Base-by-base conservation (phyloP, 306 rosid species). In the Quercus berberidifolia region DNA sequence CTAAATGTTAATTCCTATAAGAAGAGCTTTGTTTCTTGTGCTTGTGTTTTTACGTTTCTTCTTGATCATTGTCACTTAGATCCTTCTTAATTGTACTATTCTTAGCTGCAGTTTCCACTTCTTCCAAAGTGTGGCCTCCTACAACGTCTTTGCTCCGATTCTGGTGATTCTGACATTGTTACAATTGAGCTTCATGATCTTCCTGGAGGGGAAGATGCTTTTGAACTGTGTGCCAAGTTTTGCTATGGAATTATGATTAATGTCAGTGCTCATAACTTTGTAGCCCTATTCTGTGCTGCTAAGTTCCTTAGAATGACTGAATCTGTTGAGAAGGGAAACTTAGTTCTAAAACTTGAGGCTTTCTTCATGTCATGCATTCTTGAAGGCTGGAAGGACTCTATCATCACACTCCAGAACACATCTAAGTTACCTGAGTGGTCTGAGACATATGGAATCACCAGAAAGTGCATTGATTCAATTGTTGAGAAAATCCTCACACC, bases 341-440 rank as follows among this genome's bases (percentile, higher is more conserved):
- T 93, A 46, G 83, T 89, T 3, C 73, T 86, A 10, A 95, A 95
- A 83, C 99, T 95, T 3, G 97, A 95, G 77, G 83, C 98, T 56
- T 95, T 95, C 91, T 87, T 95, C 81, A 69, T 81, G 83, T 91
- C 97, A 3, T 93, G 99, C 85, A 87, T 95, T 76, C 94, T 95
- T 17, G 89, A 85, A 64, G 99, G 98, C 35, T 95, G 99, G 99
- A 95, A 95, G 71, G 99, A 95, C 85, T 90, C 98, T 56, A 87
- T 95, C 69, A 79, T 78, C 18, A 74, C 98, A 13, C 83, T 95
- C 7, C 91, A 87, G 80, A 79, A 89, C 76, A 90, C 98, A 9
- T 83, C 82, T 18, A 90, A 78, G 79, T 82, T 95, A 69, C 90
- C 92, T 0, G 98, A 93, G 43, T 90, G 94, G 93, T 91, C 94